These are phyloP conservation scores for Exophiala alcalophila DNA, from an alignment of 2,329 filamentous ascomycete genomes.

Conservation along the genomic window DNA sequence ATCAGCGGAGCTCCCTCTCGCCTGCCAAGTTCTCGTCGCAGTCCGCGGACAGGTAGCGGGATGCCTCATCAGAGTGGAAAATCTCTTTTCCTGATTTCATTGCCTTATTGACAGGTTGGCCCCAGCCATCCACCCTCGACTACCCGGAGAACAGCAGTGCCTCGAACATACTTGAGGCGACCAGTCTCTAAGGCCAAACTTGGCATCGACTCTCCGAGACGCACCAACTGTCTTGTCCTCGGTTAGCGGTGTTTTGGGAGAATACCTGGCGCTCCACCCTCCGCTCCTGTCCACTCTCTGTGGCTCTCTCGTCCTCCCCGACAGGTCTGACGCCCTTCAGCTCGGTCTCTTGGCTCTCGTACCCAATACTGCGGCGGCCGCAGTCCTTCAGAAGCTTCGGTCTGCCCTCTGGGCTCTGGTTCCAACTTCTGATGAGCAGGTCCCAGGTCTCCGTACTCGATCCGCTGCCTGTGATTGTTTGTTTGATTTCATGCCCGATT, in stretches of 20 bases:
- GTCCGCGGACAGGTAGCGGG: too few species aligned
- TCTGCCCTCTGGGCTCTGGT: too few species aligned
- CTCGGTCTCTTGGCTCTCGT: conserved; percentile 4
- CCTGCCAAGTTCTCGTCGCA: neutral
- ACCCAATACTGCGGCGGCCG: neutral
- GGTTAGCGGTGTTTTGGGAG: conserved; percentile 11
- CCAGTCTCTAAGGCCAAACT: too few species aligned
- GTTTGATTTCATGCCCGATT: neutral
- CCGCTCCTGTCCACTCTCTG: conserved; percentile 9
- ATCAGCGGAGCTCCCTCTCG: neutral
- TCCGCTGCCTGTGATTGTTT: neutral
- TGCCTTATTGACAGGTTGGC: neutral
- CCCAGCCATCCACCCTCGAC: neutral
- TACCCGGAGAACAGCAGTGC: too few species aligned
- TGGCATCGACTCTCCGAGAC: too few species aligned
- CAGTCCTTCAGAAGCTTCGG: neutral
- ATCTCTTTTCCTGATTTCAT: too few species aligned
- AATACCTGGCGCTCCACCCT: conserved; percentile 12
- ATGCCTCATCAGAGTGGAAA: too few species aligned
- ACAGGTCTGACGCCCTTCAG: conserved; percentile 6
- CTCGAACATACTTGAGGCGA: too few species aligned
- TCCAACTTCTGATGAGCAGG: too few species aligned
- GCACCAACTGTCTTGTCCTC: too few species aligned
- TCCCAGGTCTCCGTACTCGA: too few species aligned
- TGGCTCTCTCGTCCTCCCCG: neutral